phyloP scores from a whole-genome alignment of 148 eudicot species.

The Polygonum maritimum region DNA sequence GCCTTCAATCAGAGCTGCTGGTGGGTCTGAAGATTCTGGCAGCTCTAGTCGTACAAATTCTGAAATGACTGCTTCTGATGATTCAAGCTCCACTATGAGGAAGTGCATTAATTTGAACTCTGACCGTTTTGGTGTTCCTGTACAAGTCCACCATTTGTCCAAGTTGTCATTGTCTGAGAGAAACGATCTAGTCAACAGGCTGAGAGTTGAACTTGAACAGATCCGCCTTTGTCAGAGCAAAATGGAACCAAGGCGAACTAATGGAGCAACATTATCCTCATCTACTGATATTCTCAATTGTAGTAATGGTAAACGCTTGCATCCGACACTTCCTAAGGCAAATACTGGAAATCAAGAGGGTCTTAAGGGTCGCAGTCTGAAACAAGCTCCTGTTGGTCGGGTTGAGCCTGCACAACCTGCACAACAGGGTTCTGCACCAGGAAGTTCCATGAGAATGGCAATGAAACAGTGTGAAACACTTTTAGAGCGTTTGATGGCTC shows the following conservation, averaged over 20 bases:
- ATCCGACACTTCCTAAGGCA: constrained; percentile 10
- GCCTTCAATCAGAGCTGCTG: constrained; percentile 23
- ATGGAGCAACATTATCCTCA: constrained; percentile 24
- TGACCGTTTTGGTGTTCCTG: constrained; percentile 47
- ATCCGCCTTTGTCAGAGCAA: constrained; percentile 33
- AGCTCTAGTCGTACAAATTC: constrained; percentile 37
- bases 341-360: constrained; percentile 14
- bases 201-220: constrained; percentile 52
- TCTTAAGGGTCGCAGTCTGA: constrained; percentile 22
- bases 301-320: constrained; percentile 22
- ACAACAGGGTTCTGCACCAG: constrained; percentile 14
- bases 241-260: constrained; percentile 23
- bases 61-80: constrained; percentile 25
- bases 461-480: constrained; percentile 46
- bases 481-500: constrained; percentile 42
- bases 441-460: constrained; percentile 16
- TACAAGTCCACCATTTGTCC: constrained; percentile 33
- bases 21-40: constrained; percentile 50
- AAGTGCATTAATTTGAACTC: constrained; percentile 50
- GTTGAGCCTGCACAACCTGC: constrained; percentile 34
- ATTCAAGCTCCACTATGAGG: constrained; percentile 29
- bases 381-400: constrained; percentile 32
- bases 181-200: constrained; percentile 24
- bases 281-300: constrained; percentile 34
- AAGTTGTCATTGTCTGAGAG: constrained; percentile 37